Evolutionary conservation across 2,329 filamentous ascomycete genomes (phyloP), one percentile per base, ranked within the genome.

Genomic region (Chaetomiaceae sp.): DNA sequence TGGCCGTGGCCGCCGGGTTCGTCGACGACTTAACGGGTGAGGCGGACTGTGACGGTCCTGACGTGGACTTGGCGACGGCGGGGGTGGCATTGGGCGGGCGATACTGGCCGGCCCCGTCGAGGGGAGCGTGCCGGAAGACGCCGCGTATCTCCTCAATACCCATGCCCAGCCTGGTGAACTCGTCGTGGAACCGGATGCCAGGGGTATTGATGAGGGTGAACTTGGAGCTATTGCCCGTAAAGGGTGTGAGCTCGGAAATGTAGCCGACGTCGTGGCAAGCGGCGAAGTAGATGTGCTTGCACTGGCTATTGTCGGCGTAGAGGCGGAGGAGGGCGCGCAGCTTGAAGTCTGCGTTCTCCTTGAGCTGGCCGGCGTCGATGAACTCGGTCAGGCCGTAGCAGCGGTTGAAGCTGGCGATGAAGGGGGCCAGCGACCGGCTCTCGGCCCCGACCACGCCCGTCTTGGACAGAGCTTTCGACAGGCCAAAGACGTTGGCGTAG

Each of bases 241-340:
- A 78, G 7, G 78, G 77, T 5, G 73, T 77, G 23, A 86, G 69
- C 44, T 83, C 73, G 7, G 78, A 75, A 42, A 83, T 67, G 63
- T 85, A 84, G 47, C 77, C 76, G 22, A 72, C 72, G 59, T 85
- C 80, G 59, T 85, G 81, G 61, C 82, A 85, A 36, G 77, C 81
- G 5, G 81, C 83, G 53, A 84, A 81, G 62, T 80, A 81, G 33
- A 87, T 82, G 63, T 84, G 82, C 59, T 80, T 81, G 69, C 83
- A 87, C 61, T 84, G 79, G 3, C 73, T 68, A 59, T 80, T 81
- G 42, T 83, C 77, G 31, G 73, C 75, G 56, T 81, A 83, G 1
- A 83, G 69, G 5, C 72, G 69, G 9, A 74, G 63, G 53, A 68
- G 54, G 39, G 64, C 80, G 63, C 80, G 74, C 50, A 86, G 73